Evolutionary conservation across 2,329 filamentous ascomycete species (phyloP).

Genomic region (Phialophora expanda): DNA sequence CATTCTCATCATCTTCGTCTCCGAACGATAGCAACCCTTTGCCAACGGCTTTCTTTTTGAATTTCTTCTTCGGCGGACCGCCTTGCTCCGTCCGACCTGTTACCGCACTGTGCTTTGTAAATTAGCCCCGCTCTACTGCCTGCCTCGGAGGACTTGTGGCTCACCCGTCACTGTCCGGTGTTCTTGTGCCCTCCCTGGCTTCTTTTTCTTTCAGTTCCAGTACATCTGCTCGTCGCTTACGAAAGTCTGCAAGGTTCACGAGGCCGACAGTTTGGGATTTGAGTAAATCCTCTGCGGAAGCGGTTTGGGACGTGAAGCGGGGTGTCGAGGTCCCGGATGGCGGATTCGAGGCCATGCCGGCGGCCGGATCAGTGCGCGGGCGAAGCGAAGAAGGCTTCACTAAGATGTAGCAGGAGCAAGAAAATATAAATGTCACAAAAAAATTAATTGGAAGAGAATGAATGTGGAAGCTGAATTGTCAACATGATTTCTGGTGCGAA

Average conservation of each 20-base stretch:
- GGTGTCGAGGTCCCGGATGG: slow-evolving; percentile 52
- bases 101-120: slow-evolving; percentile 61
- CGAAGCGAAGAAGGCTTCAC: background rate
- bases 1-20: slow-evolving; percentile 65
- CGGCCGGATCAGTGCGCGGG: background rate
- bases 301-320: slow-evolving; percentile 73
- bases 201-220: slow-evolving; percentile 87
- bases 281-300: slow-evolving; percentile 78
- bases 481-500: background rate
- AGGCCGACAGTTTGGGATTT: slow-evolving; percentile 89
- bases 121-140: slow-evolving; percentile 51
- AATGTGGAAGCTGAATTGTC: background rate
- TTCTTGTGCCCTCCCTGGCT: slow-evolving; percentile 65
- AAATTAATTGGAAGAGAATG: background rate
- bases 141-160: slow-evolving; percentile 39
- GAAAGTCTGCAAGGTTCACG: slow-evolving; percentile 89
- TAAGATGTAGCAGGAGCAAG: background rate
- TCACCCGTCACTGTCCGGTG: slow-evolving; percentile 64
- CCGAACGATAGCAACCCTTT: slow-evolving; percentile 71
- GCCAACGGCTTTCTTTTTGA: slow-evolving; percentile 62
- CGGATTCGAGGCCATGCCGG: slow-evolving; percentile 43
- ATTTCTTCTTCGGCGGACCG: slow-evolving; percentile 45
- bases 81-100: slow-evolving; percentile 52
- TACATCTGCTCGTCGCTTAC: slow-evolving; percentile 93
- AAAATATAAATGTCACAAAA: background rate